These are phyloP conservation scores for Eutypella sp. DNA, from an alignment of 2,329 filamentous ascomycete species.

Conservation along the genomic window DNA sequence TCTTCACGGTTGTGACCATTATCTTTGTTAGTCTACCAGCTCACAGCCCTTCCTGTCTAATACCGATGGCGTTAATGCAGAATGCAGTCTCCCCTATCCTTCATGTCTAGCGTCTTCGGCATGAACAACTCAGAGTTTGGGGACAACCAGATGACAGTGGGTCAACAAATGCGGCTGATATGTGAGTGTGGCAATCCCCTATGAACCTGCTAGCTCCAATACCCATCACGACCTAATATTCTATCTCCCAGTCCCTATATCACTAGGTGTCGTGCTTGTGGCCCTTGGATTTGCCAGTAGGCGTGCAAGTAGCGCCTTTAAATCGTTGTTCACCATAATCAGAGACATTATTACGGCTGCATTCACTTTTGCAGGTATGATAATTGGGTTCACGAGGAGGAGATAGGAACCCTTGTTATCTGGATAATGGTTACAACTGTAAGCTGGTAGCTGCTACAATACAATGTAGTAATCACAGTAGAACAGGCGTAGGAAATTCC, in stretches of 20 bases:
- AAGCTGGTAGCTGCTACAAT: too few species aligned
- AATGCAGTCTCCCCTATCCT: neutral
- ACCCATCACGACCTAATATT: neutral
- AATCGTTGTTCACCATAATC: too few species aligned
- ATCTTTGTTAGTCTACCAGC: neutral
- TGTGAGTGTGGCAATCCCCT: neutral
- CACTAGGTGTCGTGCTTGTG: neutral
- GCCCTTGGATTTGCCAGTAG: neutral
- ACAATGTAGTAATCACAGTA: too few species aligned
- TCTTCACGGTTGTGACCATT: neutral
- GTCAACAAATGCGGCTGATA: neutral
- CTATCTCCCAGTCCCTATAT: neutral
- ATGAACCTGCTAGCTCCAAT: neutral
- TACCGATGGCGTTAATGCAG: neutral
- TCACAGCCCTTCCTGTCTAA: neutral
- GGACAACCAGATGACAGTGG: neutral
- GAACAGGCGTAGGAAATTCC: too few species aligned
- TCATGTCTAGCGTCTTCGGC: neutral
- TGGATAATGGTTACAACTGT: too few species aligned
- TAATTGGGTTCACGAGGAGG: too few species aligned
- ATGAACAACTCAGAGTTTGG: neutral
- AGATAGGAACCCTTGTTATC: too few species aligned
- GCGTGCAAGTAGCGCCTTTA: too few species aligned
- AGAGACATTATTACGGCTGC: too few species aligned
- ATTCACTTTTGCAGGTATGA: too few species aligned